phyloP scores from a whole-genome alignment of 805 yeast species.

The Starmerella floris region DNA sequence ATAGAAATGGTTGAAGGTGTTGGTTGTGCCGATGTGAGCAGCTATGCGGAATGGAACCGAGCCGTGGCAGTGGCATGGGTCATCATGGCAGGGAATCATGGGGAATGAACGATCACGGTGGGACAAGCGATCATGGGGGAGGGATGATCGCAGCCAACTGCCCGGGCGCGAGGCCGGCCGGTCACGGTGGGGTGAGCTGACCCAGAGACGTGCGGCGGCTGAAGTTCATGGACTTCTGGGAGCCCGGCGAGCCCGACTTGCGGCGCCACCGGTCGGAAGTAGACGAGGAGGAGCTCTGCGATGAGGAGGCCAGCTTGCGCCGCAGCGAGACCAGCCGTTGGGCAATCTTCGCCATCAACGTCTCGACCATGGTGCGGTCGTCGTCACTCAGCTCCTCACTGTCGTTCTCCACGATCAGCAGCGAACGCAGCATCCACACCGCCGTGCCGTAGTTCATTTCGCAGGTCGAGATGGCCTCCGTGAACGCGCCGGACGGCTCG shows the following conservation, averaged over 20 bases:
- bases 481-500: conserved; percentile 32
- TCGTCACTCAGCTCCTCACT: conserved; percentile 45
- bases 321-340: conserved; percentile 55
- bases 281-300: neutral
- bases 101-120: no score
- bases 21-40: no score
- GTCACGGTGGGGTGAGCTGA: conserved; percentile 3
- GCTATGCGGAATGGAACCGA: no score
- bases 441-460: conserved; percentile 83
- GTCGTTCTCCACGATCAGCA: conserved; percentile 39
- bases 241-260: neutral
- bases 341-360: conserved; percentile 71
- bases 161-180: no score
- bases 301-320: conserved; percentile 1
- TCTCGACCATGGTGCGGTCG: conserved; percentile 63
- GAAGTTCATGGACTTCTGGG: neutral
- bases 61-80: no score
- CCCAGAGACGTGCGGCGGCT: neutral
- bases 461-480: conserved; percentile 31
- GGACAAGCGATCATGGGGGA: no score
- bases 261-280: neutral
- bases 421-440: conserved; percentile 88
- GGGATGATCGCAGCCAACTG: no score
- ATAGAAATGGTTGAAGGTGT: no score
- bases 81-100: no score